Evolutionary conservation across 1,284 basidiomycete species (phyloP).

Genomic region (Mycena sp.): DNA sequence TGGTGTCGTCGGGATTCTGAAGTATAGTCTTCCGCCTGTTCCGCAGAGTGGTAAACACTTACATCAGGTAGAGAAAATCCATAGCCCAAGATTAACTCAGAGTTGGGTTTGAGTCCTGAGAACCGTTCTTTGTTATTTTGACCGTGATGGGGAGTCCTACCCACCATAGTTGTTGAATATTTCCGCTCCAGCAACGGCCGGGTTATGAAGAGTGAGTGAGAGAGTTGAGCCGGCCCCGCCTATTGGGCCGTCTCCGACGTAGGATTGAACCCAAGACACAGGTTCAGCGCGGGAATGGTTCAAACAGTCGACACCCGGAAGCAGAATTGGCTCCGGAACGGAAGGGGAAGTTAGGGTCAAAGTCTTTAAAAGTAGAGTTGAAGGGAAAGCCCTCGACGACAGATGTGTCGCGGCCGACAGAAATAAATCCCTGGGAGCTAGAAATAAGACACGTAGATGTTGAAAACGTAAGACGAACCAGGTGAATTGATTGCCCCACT

Average conservation of each 20-base stretch:
- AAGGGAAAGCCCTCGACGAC: slow-evolving; percentile 90
- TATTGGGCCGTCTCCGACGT: slow-evolving; percentile 22
- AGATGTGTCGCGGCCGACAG: slow-evolving; percentile 78
- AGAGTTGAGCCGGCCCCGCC: slow-evolving; percentile 21
- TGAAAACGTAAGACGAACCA: slow-evolving; percentile 61
- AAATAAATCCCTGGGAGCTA: slow-evolving; percentile 72
- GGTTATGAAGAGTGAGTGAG: slow-evolving; percentile 59
- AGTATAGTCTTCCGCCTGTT: not conserved
- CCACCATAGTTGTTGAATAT: slow-evolving; percentile 94
- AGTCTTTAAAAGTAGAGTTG: slow-evolving; percentile 63
- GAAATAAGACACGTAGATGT: not conserved
- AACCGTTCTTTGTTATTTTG: no score
- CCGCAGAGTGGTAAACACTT: not conserved
- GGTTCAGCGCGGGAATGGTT: slow-evolving; percentile 81
- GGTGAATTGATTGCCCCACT: slow-evolving; percentile 64
- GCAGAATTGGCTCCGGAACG: slow-evolving; percentile 77
- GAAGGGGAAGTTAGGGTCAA: slow-evolving; percentile 57
- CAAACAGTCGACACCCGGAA: slow-evolving; percentile 86
- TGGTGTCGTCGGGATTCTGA: slow-evolving; percentile 84
- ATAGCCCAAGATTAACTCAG: slow-evolving; percentile 88
- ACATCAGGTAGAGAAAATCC: slow-evolving; percentile 76
- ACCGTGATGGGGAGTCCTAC: no score
- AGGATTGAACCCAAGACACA: slow-evolving; percentile 74
- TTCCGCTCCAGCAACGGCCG: slow-evolving; percentile 58
- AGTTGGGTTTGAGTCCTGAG: slow-evolving; percentile 86